Conservation (phyloP, 768 basidiomycete genomes). For the Clitopilus passeckerianus region DNA sequence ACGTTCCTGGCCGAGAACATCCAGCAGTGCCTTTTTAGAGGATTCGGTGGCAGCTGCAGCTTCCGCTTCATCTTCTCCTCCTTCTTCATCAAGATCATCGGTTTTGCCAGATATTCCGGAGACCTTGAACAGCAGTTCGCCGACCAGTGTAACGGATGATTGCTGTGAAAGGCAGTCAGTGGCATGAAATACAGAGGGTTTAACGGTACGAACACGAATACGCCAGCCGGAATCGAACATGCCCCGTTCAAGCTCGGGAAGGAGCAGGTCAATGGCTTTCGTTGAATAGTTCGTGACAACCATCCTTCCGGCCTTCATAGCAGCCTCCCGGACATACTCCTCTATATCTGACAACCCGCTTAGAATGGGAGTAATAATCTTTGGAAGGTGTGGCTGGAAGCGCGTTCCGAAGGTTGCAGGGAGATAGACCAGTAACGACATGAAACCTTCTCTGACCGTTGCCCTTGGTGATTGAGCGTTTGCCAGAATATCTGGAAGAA, state of each 20-base stretch:
- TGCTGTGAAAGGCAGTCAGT: slow-evolving; percentile 43
- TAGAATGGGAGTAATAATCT: slow-evolving; percentile 91
- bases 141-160: slow-evolving; percentile 93
- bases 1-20: slow-evolving; percentile 84
- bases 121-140: slow-evolving; percentile 93
- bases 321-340: slow-evolving; percentile 94
- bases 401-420: slow-evolving; percentile 95
- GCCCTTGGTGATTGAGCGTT: slow-evolving; percentile 87
- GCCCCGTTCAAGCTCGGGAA: slow-evolving; percentile 90
- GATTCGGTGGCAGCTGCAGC: slow-evolving; percentile 69
- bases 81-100: slow-evolving; percentile 71
- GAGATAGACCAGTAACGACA: slow-evolving; percentile 92
- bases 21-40: slow-evolving; percentile 80
- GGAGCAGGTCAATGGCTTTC: slow-evolving; percentile 87
- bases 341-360: slow-evolving; percentile 88
- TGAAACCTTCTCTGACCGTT: slow-evolving; percentile 96
- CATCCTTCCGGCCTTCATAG: slow-evolving; percentile 99
- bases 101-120: slow-evolving; percentile 92
- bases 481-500: slow-evolving; percentile 89
- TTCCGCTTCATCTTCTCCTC: slow-evolving; percentile 52
- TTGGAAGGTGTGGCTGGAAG: slow-evolving; percentile 93
- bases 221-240: slow-evolving; percentile 97
- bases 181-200: not conserved
- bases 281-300: slow-evolving; percentile 91
- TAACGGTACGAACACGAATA: slow-evolving; percentile 62